phyloP scores from a whole-genome alignment of 768 basidiomycete species.

The Cystofilobasidium ferigula region DNA sequence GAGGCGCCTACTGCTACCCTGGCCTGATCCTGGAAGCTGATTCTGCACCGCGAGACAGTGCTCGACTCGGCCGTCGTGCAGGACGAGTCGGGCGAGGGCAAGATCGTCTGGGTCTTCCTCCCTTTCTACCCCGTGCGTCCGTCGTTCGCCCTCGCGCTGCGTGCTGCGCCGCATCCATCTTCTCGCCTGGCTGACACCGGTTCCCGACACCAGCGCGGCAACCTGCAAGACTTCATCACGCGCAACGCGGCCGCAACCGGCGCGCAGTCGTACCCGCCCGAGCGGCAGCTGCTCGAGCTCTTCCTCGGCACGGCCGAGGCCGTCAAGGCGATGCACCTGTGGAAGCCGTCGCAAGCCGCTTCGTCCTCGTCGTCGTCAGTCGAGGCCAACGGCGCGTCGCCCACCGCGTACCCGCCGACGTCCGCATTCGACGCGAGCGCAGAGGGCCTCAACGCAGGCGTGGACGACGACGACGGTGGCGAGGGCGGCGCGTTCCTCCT shows the following conservation, averaged over 20 bases:
- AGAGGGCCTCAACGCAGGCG: background rate
- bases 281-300: conserved; percentile 72
- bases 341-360: conserved; percentile 37
- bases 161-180: background rate
- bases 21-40: conserved; percentile 25
- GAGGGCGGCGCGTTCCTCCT: conserved; percentile 66
- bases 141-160: conserved; percentile 21
- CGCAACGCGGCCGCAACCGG: conserved; percentile 55
- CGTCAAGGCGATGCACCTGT: conserved; percentile 86
- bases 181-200: conserved; percentile 3
- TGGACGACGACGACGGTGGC: conserved; percentile 51
- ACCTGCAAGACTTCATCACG: conserved; percentile 89
- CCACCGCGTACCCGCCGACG: conserved; percentile 31
- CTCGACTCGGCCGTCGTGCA: conserved; percentile 82
- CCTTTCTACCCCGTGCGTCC: conserved; percentile 69
- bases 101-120: conserved; percentile 91
- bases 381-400: conserved; percentile 29
- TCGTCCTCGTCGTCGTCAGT: conserved; percentile 37
- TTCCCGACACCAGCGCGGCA: conserved; percentile 57
- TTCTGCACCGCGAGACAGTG: background rate
- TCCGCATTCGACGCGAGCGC: conserved; percentile 25
- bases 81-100: conserved; percentile 82
- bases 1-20: too few relatives aligned
- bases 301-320: conserved; percentile 94
- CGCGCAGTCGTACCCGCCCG: conserved; percentile 70